Conservation (phyloP, 495 filamentous ascomycete species). For the Tuber microsphaerosporum region DNA sequence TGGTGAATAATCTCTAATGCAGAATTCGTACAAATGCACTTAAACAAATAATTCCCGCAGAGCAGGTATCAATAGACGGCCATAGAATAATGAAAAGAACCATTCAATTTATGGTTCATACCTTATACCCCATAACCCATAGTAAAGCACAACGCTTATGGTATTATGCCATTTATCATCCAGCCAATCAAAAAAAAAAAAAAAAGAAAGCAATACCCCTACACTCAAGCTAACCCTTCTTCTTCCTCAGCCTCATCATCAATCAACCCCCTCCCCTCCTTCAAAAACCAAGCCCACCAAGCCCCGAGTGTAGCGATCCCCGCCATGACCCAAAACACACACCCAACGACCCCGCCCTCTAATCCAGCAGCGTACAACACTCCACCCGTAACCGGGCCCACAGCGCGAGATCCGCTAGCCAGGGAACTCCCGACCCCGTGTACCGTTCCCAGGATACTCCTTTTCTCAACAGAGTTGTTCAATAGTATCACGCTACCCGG, state of each 20-base stretch:
- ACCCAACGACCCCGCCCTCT: slow-evolving; percentile 57
- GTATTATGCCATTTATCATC: background rate
- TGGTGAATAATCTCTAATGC: background rate
- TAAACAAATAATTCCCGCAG: background rate
- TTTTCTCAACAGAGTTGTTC: slow-evolving; percentile 60
- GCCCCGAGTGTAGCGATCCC: slow-evolving; percentile 50
- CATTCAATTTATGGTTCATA: background rate
- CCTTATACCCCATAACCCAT: background rate
- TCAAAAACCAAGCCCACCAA: slow-evolving; percentile 49
- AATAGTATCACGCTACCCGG: slow-evolving; percentile 63
- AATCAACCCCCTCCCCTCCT: slow-evolving; percentile 50
- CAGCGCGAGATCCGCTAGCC: slow-evolving; percentile 52
- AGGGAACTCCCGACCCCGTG: slow-evolving; percentile 64
- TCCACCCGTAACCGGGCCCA: slow-evolving; percentile 62
- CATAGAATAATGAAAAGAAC: background rate
- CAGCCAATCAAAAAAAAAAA: background rate
- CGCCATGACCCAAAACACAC: slow-evolving; percentile 63
- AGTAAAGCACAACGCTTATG: background rate
- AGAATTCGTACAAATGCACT: background rate
- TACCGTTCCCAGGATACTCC: slow-evolving; percentile 58
- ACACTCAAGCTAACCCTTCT: background rate
- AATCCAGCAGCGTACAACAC: slow-evolving; percentile 59
- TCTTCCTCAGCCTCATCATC: background rate
- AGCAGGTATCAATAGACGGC: background rate
- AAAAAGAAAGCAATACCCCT: background rate